These are phyloP conservation scores for Gelatoporia subvermispora DNA, from an alignment of 768 basidiomycete genomes.

Conservation along the genomic window DNA sequence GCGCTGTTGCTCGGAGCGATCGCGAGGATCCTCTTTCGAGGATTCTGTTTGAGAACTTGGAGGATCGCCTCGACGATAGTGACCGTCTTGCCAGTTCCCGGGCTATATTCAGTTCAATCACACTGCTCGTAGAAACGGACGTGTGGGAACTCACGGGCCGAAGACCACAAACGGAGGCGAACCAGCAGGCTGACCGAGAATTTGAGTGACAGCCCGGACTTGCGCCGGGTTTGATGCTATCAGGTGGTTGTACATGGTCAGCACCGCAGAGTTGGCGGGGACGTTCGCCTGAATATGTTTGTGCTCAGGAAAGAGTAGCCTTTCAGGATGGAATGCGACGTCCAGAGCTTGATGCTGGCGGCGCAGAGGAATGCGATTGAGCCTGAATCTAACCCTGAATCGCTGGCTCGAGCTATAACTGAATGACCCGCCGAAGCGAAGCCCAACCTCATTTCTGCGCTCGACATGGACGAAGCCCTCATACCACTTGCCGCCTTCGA, in stretches of 20 bases:
- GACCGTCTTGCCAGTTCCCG: conserved; percentile 37
- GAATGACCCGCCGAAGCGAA: conserved; percentile 45
- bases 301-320: conserved; percentile 45
- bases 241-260: conserved; percentile 33
- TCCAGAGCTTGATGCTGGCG: conserved; percentile 59
- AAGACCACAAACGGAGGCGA: conserved; percentile 55
- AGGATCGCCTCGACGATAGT: conserved; percentile 33
- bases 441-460: conserved; percentile 42
- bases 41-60: conserved; percentile 24
- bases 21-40: conserved; percentile 23
- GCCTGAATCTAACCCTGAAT: conserved; percentile 47
- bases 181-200: conserved; percentile 39
- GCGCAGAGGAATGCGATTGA: conserved; percentile 51
- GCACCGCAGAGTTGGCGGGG: conserved; percentile 10
- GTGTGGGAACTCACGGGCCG: conserved; percentile 45
- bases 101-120: conserved; percentile 17
- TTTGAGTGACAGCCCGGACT: conserved; percentile 42
- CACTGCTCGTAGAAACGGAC: neutral
- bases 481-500: conserved; percentile 43
- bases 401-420: conserved; percentile 27
- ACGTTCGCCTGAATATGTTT: conserved; percentile 22
- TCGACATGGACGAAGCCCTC: conserved; percentile 56
- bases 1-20: conserved; percentile 35
- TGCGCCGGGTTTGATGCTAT: conserved; percentile 45
- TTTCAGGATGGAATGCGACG: conserved; percentile 36